These are phyloP conservation scores for Scedosporium dehoogii DNA, from an alignment of 2,329 filamentous ascomycete genomes.

Conservation along the genomic window DNA sequence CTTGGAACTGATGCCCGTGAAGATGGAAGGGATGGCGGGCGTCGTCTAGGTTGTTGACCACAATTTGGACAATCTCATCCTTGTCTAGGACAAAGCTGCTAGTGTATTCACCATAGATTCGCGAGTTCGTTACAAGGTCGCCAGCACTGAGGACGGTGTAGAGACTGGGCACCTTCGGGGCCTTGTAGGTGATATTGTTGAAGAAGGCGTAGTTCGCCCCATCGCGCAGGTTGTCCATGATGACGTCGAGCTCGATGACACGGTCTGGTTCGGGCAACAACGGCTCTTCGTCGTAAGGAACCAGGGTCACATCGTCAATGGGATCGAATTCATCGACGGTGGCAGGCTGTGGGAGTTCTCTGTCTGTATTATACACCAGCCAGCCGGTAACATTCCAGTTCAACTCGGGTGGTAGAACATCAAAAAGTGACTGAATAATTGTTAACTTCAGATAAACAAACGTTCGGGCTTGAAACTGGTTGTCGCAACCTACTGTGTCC, in stretches of 20 bases:
- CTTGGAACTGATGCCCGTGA: constrained; percentile 51
- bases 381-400: constrained; percentile 62
- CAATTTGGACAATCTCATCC: constrained; percentile 43
- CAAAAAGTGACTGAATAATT: constrained; percentile 47
- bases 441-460: constrained; percentile 24
- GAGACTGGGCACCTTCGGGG: constrained; percentile 56
- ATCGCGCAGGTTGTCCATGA: constrained; percentile 43
- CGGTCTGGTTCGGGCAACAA: constrained; percentile 39
- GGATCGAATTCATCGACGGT: constrained; percentile 51
- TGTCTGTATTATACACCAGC: constrained; percentile 44
- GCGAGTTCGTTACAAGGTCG: constrained; percentile 31
- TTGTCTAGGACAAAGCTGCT: constrained; percentile 44
- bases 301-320: constrained; percentile 64
- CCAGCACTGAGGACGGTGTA: constrained; percentile 55
- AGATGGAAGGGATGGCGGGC: constrained; percentile 55
- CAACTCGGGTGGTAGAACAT: constrained; percentile 51
- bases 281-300: constrained; percentile 41
- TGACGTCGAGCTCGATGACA: constrained; percentile 35
- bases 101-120: constrained; percentile 40
- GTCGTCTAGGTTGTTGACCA: constrained; percentile 49
- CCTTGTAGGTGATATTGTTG: constrained; percentile 55
- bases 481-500: constrained; percentile 30
- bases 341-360: constrained; percentile 38
- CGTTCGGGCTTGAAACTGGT: too few species aligned
- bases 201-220: constrained; percentile 47